These are phyloP conservation scores for Astrephomene gubernaculifera DNA, from an alignment of 139 green algal genomes.

Conservation along the genomic window DNA sequence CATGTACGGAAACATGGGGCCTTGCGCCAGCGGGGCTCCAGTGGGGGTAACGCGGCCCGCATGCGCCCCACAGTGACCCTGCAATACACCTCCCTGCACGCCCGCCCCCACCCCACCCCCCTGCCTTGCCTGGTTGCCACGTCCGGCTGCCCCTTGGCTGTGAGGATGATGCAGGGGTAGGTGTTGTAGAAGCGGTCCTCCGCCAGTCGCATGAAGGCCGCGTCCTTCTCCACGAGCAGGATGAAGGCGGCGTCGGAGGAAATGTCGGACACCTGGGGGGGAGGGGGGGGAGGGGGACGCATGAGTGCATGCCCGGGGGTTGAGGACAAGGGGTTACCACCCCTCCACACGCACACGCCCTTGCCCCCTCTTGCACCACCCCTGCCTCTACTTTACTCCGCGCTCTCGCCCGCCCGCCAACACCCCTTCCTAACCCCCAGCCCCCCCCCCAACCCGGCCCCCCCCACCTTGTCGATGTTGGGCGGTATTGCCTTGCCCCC, in stretches of 20 bases:
- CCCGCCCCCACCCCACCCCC: neutral
- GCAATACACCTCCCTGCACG: neutral
- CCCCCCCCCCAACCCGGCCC: neutral
- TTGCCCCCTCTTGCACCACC: neutral
- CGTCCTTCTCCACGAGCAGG: slow-evolving; percentile 98
- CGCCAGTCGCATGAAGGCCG: slow-evolving; percentile 96
- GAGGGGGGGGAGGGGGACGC: neutral
- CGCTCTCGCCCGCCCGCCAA: neutral
- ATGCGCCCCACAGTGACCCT: no score
- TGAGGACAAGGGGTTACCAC: neutral
- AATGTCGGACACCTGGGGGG: slow-evolving; percentile 81
- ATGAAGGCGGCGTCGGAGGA: slow-evolving; percentile 91
- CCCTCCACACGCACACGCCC: no score
- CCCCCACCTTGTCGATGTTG: slow-evolving; percentile 92
- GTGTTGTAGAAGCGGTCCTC: slow-evolving; percentile 98
- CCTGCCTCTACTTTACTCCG: neutral
- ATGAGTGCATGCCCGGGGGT: neutral
- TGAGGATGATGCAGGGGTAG: slow-evolving; percentile 98
- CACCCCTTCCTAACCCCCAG: neutral
- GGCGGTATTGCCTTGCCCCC: slow-evolving; percentile 97
- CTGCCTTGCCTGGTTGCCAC: slow-evolving; percentile 84
- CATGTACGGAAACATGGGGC: no score
- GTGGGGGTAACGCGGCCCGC: no score
- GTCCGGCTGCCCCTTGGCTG: slow-evolving; percentile 97
- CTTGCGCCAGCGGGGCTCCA: no score